Evolutionary conservation across 352 stramenopile species (phyloP).

Genomic region (Globisporangium canariense): DNA sequence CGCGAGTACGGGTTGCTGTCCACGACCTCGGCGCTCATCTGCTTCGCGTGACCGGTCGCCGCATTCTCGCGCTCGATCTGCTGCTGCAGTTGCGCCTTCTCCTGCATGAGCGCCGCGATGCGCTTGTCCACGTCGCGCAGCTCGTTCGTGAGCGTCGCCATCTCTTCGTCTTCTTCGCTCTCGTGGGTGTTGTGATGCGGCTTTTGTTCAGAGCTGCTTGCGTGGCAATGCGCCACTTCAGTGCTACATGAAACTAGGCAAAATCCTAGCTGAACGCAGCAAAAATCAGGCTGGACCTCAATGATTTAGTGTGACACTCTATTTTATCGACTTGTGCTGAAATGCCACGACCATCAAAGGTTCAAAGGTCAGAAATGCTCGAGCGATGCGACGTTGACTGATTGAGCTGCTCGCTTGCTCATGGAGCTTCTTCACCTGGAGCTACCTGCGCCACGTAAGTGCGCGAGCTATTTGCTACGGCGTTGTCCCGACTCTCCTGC

Average conservation of each 20-base stretch:
- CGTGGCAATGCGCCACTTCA: neutral
- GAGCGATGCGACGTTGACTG: too few relatives aligned
- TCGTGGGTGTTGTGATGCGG: neutral
- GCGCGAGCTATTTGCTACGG: neutral
- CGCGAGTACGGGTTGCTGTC: slow-evolving; percentile 88
- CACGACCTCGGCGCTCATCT: slow-evolving; percentile 79
- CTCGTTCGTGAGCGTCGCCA: slow-evolving; percentile 31
- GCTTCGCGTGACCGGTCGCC: slow-evolving; percentile 25
- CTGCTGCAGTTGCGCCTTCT: slow-evolving; percentile 56
- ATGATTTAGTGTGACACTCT: too few relatives aligned
- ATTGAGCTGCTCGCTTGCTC: too few relatives aligned
- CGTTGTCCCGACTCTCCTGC: neutral
- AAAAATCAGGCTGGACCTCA: too few relatives aligned
- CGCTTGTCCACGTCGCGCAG: slow-evolving; percentile 64
- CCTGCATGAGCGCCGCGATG: slow-evolving; percentile 73
- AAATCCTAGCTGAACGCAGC: neutral
- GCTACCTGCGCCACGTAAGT: neutral
- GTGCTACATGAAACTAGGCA: neutral
- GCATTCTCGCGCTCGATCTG: slow-evolving; percentile 44
- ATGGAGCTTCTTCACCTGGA: neutral
- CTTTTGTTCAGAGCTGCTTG: neutral
- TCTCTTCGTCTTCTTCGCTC: slow-evolving; percentile 14
- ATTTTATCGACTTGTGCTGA: too few relatives aligned
- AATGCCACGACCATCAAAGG: too few relatives aligned
- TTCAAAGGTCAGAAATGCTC: too few relatives aligned